phyloP scores from a whole-genome alignment of 2,329 filamentous ascomycete genomes.

The Alternaria sp. region DNA sequence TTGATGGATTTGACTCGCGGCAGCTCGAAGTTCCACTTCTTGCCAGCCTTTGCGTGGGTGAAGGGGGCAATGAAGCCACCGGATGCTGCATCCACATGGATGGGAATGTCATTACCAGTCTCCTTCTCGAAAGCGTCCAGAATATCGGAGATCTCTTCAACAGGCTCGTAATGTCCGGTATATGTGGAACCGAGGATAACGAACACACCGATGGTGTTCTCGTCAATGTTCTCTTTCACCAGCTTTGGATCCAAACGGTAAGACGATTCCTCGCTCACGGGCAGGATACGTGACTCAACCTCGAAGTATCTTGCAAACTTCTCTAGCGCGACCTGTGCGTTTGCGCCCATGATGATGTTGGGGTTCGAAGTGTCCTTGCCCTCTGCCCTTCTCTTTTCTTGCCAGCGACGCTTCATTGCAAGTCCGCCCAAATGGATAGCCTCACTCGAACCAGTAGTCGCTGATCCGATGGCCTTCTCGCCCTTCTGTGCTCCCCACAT shows the following conservation, averaged over 20 bases:
- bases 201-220: conserved; percentile 79
- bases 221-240: conserved; percentile 71
- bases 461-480: conserved; percentile 70
- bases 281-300: conserved; percentile 70
- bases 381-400: conserved; percentile 64
- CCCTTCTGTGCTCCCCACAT: conserved; percentile 68
- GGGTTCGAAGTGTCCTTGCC: conserved; percentile 69
- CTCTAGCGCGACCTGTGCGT: conserved; percentile 74
- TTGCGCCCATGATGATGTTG: conserved; percentile 77
- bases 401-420: conserved; percentile 73
- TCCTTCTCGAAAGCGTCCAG: conserved; percentile 67
- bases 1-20: conserved; percentile 72
- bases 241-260: conserved; percentile 68
- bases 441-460: conserved; percentile 74
- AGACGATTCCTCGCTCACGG: conserved; percentile 65
- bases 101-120: conserved; percentile 70
- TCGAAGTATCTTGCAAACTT: conserved; percentile 79
- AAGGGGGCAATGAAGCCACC: conserved; percentile 69
- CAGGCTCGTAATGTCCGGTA: conserved; percentile 75
- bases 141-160: conserved; percentile 70
- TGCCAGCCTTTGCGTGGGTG: conserved; percentile 60
- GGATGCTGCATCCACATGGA: conserved; percentile 68
- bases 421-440: conserved; percentile 73
- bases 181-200: conserved; percentile 76
- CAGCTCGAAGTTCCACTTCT: conserved; percentile 69